Conservation (phyloP, 441 rosid species). For the Raphanus hybrid region DNA sequence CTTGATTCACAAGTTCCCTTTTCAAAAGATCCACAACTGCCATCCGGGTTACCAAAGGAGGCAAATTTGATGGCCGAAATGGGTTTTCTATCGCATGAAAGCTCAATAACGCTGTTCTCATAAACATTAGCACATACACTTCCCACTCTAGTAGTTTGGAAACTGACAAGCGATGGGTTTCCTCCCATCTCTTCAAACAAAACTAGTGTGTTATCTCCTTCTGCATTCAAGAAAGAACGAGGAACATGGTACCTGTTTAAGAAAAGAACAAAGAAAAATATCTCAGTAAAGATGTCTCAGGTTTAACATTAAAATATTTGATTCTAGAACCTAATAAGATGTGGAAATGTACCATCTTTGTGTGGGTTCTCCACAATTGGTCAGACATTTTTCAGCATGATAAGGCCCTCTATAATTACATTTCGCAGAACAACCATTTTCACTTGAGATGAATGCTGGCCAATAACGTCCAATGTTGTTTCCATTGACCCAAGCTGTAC, state of each 20-base stretch:
- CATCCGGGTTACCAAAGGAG: not conserved
- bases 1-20: not conserved
- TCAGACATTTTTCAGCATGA: not conserved
- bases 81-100: not conserved
- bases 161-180: not conserved
- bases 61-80: constrained; percentile 1
- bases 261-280: not conserved
- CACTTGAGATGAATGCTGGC: constrained; percentile 50
- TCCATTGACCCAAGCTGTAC: constrained; percentile 72
- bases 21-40: not conserved
- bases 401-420: constrained; percentile 65
- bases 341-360: not conserved
- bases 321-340: not conserved
- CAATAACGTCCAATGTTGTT: constrained; percentile 65
- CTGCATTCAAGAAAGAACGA: not conserved
- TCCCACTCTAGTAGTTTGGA: constrained; percentile 1
- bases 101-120: not conserved
- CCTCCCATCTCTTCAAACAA: not conserved
- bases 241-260: not conserved
- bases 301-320: not conserved
- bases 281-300: not conserved
- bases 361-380: not conserved
- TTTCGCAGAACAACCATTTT: constrained; percentile 44
- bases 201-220: not conserved
- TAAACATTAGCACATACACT: not conserved